Base-by-base conservation (phyloP, 2,329 filamentous ascomycete species). In the Hawksworthiomyces lignivorus region DNA sequence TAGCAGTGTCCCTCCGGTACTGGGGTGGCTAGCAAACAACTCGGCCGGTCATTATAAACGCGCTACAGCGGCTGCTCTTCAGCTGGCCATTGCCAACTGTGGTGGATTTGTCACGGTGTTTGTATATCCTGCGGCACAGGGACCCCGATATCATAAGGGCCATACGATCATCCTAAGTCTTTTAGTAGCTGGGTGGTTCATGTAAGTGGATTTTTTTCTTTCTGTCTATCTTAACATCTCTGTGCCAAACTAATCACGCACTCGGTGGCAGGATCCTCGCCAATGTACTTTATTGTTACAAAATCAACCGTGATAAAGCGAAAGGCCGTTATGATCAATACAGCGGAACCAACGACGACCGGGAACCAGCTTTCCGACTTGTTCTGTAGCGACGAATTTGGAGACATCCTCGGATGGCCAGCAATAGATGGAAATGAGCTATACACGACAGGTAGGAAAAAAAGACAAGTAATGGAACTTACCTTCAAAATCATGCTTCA, bases 401-500 rank as follows among this genome's bases (percentile, higher is more conserved):
- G n/a, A n/a, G n/a, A n/a, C n/a, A n/a, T n/a, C n/a, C n/a, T n/a
- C n/a, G n/a, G n/a, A n/a, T n/a, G n/a, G n/a, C n/a, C n/a, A n/a
- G n/a, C n/a, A n/a, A n/a, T n/a, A n/a, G n/a, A n/a, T n/a, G n/a
- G n/a, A n/a, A n/a, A n/a, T n/a, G n/a, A n/a, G n/a, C n/a, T n/a
- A n/a, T n/a, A n/a, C n/a, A n/a, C n/a, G n/a, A n/a, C n/a, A n/a
- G n/a, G n/a, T 8, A 26, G 29, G 1, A 24, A 24, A 27, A 14
- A 9, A 8, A 18, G 5, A 32, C 21, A 26, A 34, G 43, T 10
- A 43, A 20, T 27, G n/a, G 18, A 15, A 61, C 73, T 52, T 68
- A 94, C 90, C 92, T 70, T 94, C 87, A 61, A 98, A 98, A 42
- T 88, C 82, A 65, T 98, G 92, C 66, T 92, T 89, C 47, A 98